Evolutionary conservation across 2,329 filamentous ascomycete genomes (phyloP), one percentile per base, ranked within the genome.

Genomic region (Penicillium psychrosexuale): DNA sequence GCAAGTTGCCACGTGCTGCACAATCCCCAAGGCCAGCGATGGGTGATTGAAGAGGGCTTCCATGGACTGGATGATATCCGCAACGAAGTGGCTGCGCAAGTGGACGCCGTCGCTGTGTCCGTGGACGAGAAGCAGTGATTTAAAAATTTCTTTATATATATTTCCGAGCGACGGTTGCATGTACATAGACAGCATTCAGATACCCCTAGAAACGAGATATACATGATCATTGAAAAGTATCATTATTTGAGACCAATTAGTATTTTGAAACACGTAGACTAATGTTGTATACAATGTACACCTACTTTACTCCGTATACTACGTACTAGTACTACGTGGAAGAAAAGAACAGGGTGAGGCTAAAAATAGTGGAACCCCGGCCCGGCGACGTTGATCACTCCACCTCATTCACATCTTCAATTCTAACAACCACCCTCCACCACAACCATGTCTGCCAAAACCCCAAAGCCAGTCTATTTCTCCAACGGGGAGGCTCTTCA

Each of bases 31-130:
- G 82, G 80, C 2, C 80, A 84, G 65, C 84, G 84, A 54, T 97
- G 93, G 93, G 77, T 81, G 0, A 89, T 96, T 0, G 91, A 97
- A 71, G 92, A 97, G 45, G 92, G 91, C 0, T 96, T 96, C 66
- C 80, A 81, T 59, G 89, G 87, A 0, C 71, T 96, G 50, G 88
- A 93, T 55, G 75, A 72, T 30, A 55, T 81, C 44, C 71, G 70
- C 33, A 66, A 59, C 17, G 63, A 65, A 33, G 40, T 58, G 5
- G 64, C 69, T 31, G 57, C 61, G 15, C 63, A 65, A 33, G 40
- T 58, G 5, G 64, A 69, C 30, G 57, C 61, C 13, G 30, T 55
- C 30, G 47, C 58, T 47, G 51, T 53, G 22, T 45, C 48, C 28
- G 42, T 36, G 22, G 51, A 54, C 15, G 58, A 58, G 27, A 59